Percentiles rank a stretch among this genome's conserved stretches.
These are phyloP conservation scores for Backusella australiensis DNA, from an alignment of 192 early-diverging fungal species.

Conservation along the genomic window DNA sequence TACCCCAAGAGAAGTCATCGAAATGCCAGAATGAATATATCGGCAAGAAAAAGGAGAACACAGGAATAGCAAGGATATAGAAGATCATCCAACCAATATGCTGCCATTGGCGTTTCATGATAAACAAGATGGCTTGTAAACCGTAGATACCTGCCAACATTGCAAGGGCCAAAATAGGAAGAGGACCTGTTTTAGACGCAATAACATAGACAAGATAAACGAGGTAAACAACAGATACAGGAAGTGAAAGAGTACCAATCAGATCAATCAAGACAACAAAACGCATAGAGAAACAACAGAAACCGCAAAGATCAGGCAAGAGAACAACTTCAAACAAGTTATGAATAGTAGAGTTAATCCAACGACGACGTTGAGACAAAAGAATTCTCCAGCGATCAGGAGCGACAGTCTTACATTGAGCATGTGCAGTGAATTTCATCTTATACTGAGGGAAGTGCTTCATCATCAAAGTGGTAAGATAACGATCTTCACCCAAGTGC, in stretches of 20 bases:
- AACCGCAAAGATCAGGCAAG: conserved; percentile 94
- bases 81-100: conserved; percentile 82
- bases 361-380: conserved; percentile 97
- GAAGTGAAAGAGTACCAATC: conserved; percentile 90
- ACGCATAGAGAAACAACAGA: conserved; percentile 96
- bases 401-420: conserved; percentile 90
- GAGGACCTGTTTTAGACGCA: conserved; percentile 51
- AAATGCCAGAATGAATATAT: conserved; percentile 98
- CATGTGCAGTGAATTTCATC: conserved; percentile 90
- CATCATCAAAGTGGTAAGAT: conserved; percentile 90
- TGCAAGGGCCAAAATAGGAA: conserved; percentile 81
- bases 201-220: conserved; percentile 77
- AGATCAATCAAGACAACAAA: conserved; percentile 96
- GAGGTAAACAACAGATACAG: conserved; percentile 86
- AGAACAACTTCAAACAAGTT: conserved; percentile 94
- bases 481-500: conserved; percentile 98
- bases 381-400: conserved; percentile 93
- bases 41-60: conserved; percentile 92
- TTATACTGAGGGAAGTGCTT: conserved; percentile 98
- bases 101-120: conserved; percentile 65
- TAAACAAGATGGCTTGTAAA: conserved; percentile 85
- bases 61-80: conserved; percentile 86
- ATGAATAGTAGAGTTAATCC: conserved; percentile 98
- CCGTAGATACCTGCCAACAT: conserved; percentile 89
- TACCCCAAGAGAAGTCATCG: conserved; percentile 99